Evolutionary conservation across 2,329 filamentous ascomycete species (phyloP).

Genomic region (Colletotrichum musae): DNA sequence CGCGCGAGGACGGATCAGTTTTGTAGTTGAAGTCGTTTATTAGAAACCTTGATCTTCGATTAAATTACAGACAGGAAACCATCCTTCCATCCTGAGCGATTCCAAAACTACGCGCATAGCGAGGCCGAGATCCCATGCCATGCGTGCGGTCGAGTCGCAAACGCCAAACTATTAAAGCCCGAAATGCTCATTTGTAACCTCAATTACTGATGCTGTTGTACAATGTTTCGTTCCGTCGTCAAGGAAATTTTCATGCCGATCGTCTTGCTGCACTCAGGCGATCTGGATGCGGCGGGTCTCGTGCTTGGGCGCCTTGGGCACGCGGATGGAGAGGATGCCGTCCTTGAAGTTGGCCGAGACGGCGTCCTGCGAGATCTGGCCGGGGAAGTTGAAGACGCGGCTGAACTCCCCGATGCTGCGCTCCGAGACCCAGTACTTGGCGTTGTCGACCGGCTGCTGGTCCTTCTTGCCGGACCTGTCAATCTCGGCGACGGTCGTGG

Average conservation of each 20-base stretch:
- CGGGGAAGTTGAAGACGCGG: constrained; percentile 78
- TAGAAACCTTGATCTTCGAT: no score
- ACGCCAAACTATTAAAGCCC: not conserved
- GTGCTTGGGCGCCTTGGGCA: constrained; percentile 77
- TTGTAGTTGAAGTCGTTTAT: no score
- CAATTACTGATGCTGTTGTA: constrained; percentile 12
- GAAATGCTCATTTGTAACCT: not conserved
- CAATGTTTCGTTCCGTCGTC: not conserved
- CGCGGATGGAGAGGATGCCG: constrained; percentile 73
- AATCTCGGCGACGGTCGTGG: constrained; percentile 51
- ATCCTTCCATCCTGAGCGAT: not conserved
- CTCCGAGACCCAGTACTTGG: constrained; percentile 81
- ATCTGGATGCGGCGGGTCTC: constrained; percentile 70
- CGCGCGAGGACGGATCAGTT: no score
- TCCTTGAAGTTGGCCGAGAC: constrained; percentile 76
- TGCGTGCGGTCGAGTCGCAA: constrained; percentile 8
- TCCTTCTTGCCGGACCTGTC: constrained; percentile 47
- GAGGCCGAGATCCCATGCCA: constrained; percentile 6
- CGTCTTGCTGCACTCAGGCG: constrained; percentile 53
- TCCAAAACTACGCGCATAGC: not conserved
- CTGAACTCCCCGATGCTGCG: constrained; percentile 77
- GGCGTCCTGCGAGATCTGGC: constrained; percentile 72
- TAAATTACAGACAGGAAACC: no score
- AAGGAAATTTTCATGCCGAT: not conserved
- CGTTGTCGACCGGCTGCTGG: constrained; percentile 50